Percentiles rank a stretch among this genome's conserved stretches.
Evolutionary conservation across 1,139 yeast species (phyloP).

Genomic region (Geotrichum australiense): DNA sequence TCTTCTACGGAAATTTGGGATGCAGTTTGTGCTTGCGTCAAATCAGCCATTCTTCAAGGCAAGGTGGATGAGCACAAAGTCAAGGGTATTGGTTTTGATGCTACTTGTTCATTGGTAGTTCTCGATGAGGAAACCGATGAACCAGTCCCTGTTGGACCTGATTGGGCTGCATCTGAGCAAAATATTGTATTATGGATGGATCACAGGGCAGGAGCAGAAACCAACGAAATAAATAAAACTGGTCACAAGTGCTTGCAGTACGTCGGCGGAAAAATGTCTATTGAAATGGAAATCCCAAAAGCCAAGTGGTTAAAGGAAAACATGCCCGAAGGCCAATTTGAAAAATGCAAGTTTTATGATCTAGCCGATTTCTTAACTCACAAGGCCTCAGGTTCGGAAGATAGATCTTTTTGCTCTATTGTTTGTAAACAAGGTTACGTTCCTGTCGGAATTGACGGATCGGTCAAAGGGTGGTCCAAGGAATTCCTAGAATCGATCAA

Average conservation of each 20-base stretch:
- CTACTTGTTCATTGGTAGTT: constrained; percentile 91
- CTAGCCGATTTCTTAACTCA: constrained; percentile 86
- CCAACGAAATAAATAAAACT: constrained; percentile 71
- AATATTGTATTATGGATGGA: constrained; percentile 97
- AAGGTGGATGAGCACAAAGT: constrained; percentile 61
- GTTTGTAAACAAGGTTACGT: constrained; percentile 95
- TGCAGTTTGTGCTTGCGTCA: constrained; percentile 76
- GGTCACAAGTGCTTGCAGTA: constrained; percentile 73
- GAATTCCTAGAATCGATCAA: constrained; percentile 65
- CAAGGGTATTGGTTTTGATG: constrained; percentile 91
- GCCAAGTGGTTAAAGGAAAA: constrained; percentile 92
- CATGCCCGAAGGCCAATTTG: constrained; percentile 59
- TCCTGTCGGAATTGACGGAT: constrained; percentile 66
- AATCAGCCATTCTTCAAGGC: constrained; percentile 62
- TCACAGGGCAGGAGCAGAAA: constrained; percentile 89
- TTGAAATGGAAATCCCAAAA: constrained; percentile 97
- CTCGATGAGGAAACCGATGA: constrained; percentile 55
- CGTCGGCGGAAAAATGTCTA: constrained; percentile 96
- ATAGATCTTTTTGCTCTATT: constrained; percentile 80
- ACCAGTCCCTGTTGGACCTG: constrained; percentile 91
- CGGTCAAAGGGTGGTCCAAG: constrained; percentile 81
- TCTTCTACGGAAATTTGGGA: constrained; percentile 92
- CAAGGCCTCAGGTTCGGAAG: constrained; percentile 79
- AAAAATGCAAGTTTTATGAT: constrained; percentile 77
- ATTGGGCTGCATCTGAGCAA: constrained; percentile 62